A percentile compares a stretch with the other conserved stretches of the same genome.
phyloP scores from a whole-genome alignment of 257 asterid genomes.

The Solanum commersonii region DNA sequence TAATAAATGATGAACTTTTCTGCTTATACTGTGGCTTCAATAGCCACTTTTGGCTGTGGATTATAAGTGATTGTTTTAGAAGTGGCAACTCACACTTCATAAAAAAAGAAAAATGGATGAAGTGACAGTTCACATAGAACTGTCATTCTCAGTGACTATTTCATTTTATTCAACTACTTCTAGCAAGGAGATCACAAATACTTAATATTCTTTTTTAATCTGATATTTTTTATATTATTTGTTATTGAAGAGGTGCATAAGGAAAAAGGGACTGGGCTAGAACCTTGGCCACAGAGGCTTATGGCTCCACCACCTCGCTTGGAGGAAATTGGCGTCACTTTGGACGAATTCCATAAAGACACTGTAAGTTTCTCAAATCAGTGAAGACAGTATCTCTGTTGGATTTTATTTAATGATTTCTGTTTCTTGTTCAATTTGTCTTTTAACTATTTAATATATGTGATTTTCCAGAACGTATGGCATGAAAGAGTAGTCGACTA shows the following conservation, averaged over 20 bases:
- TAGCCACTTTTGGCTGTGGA: not conserved
- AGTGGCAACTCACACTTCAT: not conserved
- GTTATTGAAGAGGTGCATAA: conserved; percentile 55
- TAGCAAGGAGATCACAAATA: not conserved
- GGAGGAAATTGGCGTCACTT: conserved; percentile 49
- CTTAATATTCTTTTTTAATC: not conserved
- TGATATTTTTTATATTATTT: not conserved
- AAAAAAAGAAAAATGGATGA: not conserved
- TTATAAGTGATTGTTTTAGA: not conserved
- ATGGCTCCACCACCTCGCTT: conserved; percentile 65
- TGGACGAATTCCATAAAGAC: conserved; percentile 48
- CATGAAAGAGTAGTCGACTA: conserved; percentile 59
- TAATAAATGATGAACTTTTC: not conserved
- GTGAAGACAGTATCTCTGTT: not conserved
- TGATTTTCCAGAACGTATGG: conserved; percentile 59
- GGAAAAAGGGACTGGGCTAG: conserved; percentile 64
- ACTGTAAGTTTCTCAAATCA: conserved; percentile 42
- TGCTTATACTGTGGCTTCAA: not conserved
- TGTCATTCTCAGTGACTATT: not conserved
- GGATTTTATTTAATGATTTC: not conserved
- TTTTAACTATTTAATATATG: not conserved
- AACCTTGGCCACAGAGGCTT: conserved; percentile 92
- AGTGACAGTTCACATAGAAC: not conserved
- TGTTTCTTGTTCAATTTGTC: not conserved
- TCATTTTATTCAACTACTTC: not conserved